Base-by-base conservation (phyloP, 306 rosid species). In the Malus sylvestris region DNA sequence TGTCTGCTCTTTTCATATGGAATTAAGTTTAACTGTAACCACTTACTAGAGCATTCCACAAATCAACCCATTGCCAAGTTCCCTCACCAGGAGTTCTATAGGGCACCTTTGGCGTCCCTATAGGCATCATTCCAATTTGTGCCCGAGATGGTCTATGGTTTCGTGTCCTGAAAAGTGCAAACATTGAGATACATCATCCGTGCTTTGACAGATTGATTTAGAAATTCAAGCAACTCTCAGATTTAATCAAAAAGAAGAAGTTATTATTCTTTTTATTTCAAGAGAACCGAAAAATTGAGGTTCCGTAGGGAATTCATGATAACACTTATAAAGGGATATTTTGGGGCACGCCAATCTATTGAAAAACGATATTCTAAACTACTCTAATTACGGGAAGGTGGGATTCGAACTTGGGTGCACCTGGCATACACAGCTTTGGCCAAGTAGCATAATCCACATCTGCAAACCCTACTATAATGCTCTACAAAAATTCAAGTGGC, bases 11-110 rank as follows among this genome's bases (percentile, higher is more conserved):
- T 44, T 78, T 23, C 23, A 49, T 22, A 42, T 18, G 64, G 27
- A 65, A 23, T 5, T 15, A 23, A 23, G 23, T 23, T 23, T 23
- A 63, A 74, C 32, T 33, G 29, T 25, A 10, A 44, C 46, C 46
- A 44, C 46, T 10, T 44, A 44, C 46, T 2, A 44, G 46, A 44
- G 97, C 97, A 89, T 95, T 95, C 97, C 99, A 92, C 70, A 95
- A 79, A 84, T 95, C 99, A 85, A 95, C 91, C 99, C 97, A 92
- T 81, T 92, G 99, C 96, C 91, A 89, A 74, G 85, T 73, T 72
- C 96, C 93, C 77, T 95, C 99, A 66, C 96, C 97, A 70, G 97
- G 98, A 72, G 90, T 87, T 83, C 81, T 87, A 79, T 95, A 95
- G 46, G 92, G 93, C 53, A 95, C 99, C 83, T 84, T 89, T 14